phyloP scores from a whole-genome alignment of 176 grass and related monocot species.

The barley (Hordeum vulgare) region MorexV3_pseudomolecules_assembly NC_058523.1:450385663-450386162 shows the following conservation, averaged over 20 bases:
- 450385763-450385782: neutral
- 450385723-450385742: too few relatives aligned
- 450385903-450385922: neutral
- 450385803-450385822: neutral
- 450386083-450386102: too few relatives aligned
- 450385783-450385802: neutral
- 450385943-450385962: neutral
- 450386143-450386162: neutral
- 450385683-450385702: neutral
- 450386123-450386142: neutral
- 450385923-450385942: neutral
- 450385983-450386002: constrained; percentile 62
- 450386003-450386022: constrained; percentile 92
- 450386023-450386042: neutral
- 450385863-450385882: neutral
- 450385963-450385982: constrained; percentile 25
- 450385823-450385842: neutral
- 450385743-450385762: neutral
- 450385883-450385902: neutral
- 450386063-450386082: too few relatives aligned
- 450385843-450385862: neutral
- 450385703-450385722: neutral
- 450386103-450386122: too few relatives aligned
- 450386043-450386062: too few relatives aligned
- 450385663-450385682: too few relatives aligned